Evolutionary conservation across 2,329 filamentous ascomycete species (phyloP).

Genomic region (Magnaporthales sp.): DNA sequence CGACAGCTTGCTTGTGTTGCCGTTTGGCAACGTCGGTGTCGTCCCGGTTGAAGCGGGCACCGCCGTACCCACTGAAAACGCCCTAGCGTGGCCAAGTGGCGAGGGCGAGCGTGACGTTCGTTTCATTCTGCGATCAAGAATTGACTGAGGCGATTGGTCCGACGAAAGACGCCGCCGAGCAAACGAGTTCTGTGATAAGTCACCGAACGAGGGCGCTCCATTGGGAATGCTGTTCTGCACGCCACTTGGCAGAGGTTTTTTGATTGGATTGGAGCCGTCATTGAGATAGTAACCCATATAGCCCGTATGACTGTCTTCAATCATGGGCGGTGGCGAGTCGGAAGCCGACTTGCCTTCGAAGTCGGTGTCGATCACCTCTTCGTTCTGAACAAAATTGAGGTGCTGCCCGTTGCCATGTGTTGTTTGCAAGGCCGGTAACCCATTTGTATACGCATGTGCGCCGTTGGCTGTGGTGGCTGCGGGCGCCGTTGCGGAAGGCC

Average conservation of each 20-base stretch:
- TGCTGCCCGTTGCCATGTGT: conserved; percentile 39
- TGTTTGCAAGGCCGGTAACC: conserved; percentile 23
- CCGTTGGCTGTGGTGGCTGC: conserved; percentile 24
- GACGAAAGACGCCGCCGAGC: conserved; percentile 40
- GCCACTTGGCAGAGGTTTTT: conserved; percentile 11
- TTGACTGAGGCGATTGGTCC: conserved; percentile 43
- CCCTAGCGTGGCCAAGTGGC: conserved; percentile 40
- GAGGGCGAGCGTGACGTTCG: conserved; percentile 48
- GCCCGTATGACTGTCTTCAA: conserved; percentile 35
- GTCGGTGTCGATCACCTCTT: conserved; percentile 30
- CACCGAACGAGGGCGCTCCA: conserved; percentile 36
- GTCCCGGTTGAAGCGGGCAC: conserved; percentile 28
- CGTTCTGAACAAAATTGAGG: conserved; percentile 49
- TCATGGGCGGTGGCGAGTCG: conserved; percentile 29
- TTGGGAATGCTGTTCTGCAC: conserved; percentile 21
- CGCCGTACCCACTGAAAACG: conserved; percentile 30
- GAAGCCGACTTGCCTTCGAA: conserved; percentile 32
- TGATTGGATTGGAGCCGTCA: conserved; percentile 18
- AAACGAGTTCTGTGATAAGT: conserved; percentile 30
- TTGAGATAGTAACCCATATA: conserved; percentile 29
- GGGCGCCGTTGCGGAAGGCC: not conserved
- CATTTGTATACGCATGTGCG: conserved; percentile 24
- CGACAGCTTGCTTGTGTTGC: conserved; percentile 19
- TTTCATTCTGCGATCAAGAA: conserved; percentile 44
- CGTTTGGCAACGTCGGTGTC: conserved; percentile 24